Evolutionary conservation across 2,329 filamentous ascomycete species (phyloP).

Genomic region (Escovopsis sp.): DNA sequence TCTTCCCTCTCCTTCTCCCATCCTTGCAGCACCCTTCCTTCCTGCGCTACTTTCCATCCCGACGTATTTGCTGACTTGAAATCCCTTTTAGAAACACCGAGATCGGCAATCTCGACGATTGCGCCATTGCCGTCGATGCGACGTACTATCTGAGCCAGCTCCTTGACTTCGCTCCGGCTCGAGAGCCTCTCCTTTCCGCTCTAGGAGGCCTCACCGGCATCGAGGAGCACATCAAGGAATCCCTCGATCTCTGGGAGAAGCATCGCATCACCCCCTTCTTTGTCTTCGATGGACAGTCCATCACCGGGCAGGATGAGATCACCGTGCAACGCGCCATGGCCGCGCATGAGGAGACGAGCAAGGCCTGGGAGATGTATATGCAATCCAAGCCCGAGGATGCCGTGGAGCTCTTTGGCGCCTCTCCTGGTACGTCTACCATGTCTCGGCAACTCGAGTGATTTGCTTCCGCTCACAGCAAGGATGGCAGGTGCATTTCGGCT

Average conservation of each 20-base stretch:
- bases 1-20: no score
- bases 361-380: constrained; percentile 81
- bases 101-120: constrained; percentile 56
- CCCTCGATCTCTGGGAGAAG: constrained; percentile 57
- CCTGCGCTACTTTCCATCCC: no score
- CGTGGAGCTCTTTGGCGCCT: constrained; percentile 67
- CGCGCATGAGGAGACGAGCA: constrained; percentile 55
- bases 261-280: constrained; percentile 67
- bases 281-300: constrained; percentile 77
- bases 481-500: constrained; percentile 51
- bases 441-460: background rate
- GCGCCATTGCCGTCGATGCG: constrained; percentile 72
- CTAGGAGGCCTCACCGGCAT: constrained; percentile 79
- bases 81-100: constrained; percentile 37
- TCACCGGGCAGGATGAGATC: constrained; percentile 59
- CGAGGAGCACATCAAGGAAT: constrained; percentile 56
- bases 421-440: constrained; percentile 42
- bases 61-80: background rate
- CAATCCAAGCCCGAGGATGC: constrained; percentile 64
- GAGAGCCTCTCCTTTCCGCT: constrained; percentile 79
- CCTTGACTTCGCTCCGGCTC: constrained; percentile 51
- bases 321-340: constrained; percentile 46
- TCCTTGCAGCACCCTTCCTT: no score
- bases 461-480: background rate
- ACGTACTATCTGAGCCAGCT: constrained; percentile 74